These are phyloP conservation scores for Leishmania turanica DNA, from an alignment of 208 protist species.

Conservation along the genomic window DNA sequence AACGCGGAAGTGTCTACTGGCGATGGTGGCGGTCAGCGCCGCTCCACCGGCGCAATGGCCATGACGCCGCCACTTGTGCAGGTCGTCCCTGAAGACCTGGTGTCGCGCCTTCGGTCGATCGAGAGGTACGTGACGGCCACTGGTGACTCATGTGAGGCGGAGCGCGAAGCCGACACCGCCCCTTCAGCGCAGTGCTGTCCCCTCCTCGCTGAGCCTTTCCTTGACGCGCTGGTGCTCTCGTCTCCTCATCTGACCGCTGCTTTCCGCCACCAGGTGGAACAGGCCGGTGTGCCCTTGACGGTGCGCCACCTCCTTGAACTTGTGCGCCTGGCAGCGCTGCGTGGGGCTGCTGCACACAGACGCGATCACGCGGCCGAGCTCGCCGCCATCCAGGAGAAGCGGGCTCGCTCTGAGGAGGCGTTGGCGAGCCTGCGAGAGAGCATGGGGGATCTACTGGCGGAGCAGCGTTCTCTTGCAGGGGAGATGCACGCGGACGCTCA, in stretches of 20 bases:
- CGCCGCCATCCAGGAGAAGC: constrained; percentile 12
- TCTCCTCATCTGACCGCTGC: neutral
- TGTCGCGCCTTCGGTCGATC: neutral
- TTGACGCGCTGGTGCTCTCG: neutral
- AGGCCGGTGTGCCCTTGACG: neutral
- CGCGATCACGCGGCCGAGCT: constrained; percentile 10
- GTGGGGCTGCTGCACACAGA: neutral
- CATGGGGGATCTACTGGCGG: constrained; percentile 29
- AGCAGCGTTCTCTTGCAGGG: constrained; percentile 25
- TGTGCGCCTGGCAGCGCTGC: constrained; percentile 25
- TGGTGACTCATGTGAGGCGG: neutral
- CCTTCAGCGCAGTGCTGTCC: neutral
- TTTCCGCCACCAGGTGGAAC: neutral
- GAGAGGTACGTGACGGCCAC: neutral
- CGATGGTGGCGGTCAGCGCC: neutral
- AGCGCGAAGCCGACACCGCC: no score
- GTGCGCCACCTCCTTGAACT: constrained; percentile 28
- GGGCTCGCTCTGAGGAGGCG: constrained; percentile 15
- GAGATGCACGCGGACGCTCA: constrained; percentile 18
- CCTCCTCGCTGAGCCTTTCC: neutral
- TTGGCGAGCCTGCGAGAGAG: constrained; percentile 24
- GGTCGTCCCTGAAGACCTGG: neutral
- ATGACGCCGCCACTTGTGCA: neutral
- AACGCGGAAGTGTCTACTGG: neutral
- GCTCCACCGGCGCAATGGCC: neutral